Percentiles rank a stretch among this genome's conserved stretches.
Conservation (phyloP, 768 basidiomycete species). For the Rubroboletus satanas region DNA sequence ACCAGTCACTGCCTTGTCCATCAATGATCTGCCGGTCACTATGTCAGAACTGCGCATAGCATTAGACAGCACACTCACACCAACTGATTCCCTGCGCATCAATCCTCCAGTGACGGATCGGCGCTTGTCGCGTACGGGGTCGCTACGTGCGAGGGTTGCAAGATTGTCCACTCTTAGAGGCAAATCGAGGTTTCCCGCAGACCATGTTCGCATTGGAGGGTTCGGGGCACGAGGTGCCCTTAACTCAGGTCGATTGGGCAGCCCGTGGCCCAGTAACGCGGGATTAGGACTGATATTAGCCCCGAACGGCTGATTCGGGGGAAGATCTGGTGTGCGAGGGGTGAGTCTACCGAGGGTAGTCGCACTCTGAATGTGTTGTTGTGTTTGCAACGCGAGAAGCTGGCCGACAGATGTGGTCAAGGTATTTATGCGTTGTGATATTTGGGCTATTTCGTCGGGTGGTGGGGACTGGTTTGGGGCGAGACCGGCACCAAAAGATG, state of each 20-base stretch:
- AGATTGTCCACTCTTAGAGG: conserved; percentile 53
- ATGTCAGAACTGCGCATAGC: conserved; percentile 12
- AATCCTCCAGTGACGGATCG: conserved; percentile 63
- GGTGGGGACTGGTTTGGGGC: conserved; percentile 68
- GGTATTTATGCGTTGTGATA: conserved; percentile 74
- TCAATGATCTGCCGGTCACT: conserved; percentile 47
- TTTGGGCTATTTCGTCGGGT: conserved; percentile 67
- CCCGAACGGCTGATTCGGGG: conserved; percentile 39
- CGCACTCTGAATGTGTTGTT: conserved; percentile 54
- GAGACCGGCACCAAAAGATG: conserved; percentile 62
- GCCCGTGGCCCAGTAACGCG: conserved; percentile 51
- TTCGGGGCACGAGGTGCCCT: conserved; percentile 62
- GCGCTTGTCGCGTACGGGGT: conserved; percentile 60
- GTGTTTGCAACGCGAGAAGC: conserved; percentile 75
- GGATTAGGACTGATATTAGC: conserved; percentile 37
- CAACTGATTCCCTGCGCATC: conserved; percentile 70
- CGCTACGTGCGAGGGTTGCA: conserved; percentile 35
- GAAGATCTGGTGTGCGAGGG: conserved; percentile 41
- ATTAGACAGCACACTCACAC: conserved; percentile 44
- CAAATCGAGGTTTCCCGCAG: conserved; percentile 74
- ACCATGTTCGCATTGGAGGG: conserved; percentile 79
- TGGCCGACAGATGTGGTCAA: conserved; percentile 84
- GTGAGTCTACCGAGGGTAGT: conserved; percentile 32
- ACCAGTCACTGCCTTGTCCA: conserved; percentile 52
- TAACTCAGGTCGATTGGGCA: conserved; percentile 64